Base-by-base conservation (phyloP, 2,329 filamentous ascomycete species). In the Colletotrichum sp. region DNA sequence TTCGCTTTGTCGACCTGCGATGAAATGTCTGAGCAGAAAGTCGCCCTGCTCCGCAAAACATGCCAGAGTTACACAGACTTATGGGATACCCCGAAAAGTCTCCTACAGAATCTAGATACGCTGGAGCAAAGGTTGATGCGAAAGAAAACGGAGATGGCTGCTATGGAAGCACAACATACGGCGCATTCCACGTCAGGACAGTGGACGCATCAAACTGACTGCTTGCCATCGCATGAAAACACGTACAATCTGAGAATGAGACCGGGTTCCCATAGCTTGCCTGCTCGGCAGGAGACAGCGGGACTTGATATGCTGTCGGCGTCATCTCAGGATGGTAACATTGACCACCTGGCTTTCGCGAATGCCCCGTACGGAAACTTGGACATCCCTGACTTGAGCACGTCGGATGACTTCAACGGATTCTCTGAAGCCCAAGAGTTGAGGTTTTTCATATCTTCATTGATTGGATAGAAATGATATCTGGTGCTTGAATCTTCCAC, bases 11-110 rank as follows among this genome's bases (percentile, higher is more conserved):
- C 43, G 21, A 51, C 11, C n/a, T 51, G 43, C n/a, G 43, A 51
- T 13, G 43, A 51, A 21, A 5, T 21, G 43, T 51, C 43, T 51
- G 43, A 5, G 43, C n/a, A 51, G 43, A 51, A 21, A 1, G 3
- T 51, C 1, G 0, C 11, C 1, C 3, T 51, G n/a, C 43, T 51
- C 3, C 43, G 43, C 0, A 51, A 51, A n/a, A 51, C 43, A 0
- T 51, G 7, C n/a, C 43, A 51, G n/a, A 51, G 43, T 13, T 51
- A 51, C 13, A 51, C 43, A 11, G n/a, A 51, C 5, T 1, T 8
- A 21, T 51, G 43, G 43, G n/a, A 51, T 21, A 51, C 43, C 18
- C 43, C 43, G n/a, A n/a, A 51, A 13, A 51, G 43, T 21, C 43
- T 51, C 2, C 0, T 51, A 21, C 43, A 51, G 12, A 51, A 51